Evolutionary conservation across 2,329 filamentous ascomycete species (phyloP).

Genomic region (Gyromitra esculenta): DNA sequence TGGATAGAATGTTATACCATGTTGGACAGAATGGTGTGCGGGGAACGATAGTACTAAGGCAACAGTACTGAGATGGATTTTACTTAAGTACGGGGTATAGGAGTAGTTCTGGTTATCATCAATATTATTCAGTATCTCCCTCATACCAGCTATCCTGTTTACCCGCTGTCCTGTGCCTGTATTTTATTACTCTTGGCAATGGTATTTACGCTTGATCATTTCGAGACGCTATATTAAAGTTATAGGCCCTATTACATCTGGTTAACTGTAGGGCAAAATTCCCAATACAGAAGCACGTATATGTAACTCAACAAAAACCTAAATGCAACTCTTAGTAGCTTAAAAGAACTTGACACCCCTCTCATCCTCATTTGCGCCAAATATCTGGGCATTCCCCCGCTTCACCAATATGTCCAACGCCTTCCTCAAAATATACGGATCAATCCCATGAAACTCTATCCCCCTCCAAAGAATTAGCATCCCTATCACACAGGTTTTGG

Average conservation of each 20-base stretch:
- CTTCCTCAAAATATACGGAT: constrained; percentile 80
- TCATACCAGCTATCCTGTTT: too few relatives aligned
- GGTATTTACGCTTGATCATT: neutral
- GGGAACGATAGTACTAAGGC: too few relatives aligned
- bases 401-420: constrained; percentile 84
- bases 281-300: too few relatives aligned
- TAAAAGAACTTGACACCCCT: constrained; percentile 97
- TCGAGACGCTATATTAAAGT: too few relatives aligned
- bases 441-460: constrained; percentile 88
- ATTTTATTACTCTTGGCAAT: neutral
- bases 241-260: too few relatives aligned
- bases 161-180: too few relatives aligned
- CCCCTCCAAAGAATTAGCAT: constrained; percentile 43
- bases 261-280: neutral
- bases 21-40: too few relatives aligned
- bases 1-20: too few relatives aligned
- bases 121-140: too few relatives aligned
- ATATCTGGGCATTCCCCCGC: constrained; percentile 90
- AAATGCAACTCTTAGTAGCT: neutral
- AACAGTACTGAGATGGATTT: too few relatives aligned
- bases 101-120: too few relatives aligned
- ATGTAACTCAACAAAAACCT: neutral
- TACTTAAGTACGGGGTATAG: too few relatives aligned
- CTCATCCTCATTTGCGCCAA: constrained; percentile 81
- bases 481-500: constrained; percentile 46